These are phyloP conservation scores for Trichoderma simmonsii DNA, from an alignment of 2,329 filamentous ascomycete genomes.

Conservation along the genomic window DNA sequence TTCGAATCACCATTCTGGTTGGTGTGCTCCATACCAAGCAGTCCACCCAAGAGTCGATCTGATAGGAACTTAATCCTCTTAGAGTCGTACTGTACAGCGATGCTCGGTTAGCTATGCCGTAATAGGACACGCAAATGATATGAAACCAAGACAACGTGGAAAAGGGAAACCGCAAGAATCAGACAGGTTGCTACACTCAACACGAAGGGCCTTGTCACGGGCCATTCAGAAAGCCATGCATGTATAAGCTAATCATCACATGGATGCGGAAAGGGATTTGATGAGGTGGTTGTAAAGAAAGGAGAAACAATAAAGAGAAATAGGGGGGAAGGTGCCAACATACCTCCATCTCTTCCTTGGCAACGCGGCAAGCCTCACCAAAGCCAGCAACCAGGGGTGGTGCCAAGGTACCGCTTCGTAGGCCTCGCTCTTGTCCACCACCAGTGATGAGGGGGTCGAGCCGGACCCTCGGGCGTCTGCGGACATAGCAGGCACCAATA, in stretches of 20 bases:
- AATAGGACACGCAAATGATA: not conserved
- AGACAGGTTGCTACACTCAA: conserved; percentile 69
- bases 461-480: conserved; percentile 86
- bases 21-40: conserved; percentile 89
- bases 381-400: conserved; percentile 88
- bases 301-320: conserved; percentile 12
- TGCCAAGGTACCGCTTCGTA: conserved; percentile 90
- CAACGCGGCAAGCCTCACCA: conserved; percentile 91
- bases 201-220: conserved; percentile 56
- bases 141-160: not conserved
- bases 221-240: conserved; percentile 87
- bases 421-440: conserved; percentile 90
- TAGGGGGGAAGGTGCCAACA: conserved; percentile 38
- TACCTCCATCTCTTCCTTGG: conserved; percentile 86
- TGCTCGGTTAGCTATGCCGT: conserved; percentile 9
- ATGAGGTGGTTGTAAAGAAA: not conserved
- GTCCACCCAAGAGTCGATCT: conserved; percentile 75
- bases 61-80: conserved; percentile 81
- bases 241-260: conserved; percentile 82
- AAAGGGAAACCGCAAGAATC: conserved; percentile 32
- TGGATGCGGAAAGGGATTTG: conserved; percentile 11
- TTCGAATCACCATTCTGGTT: conserved; percentile 81
- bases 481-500: conserved; percentile 92
- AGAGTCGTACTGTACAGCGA: conserved; percentile 72
- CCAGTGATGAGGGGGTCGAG: conserved; percentile 94